A percentile compares a stretch with the other conserved stretches of the same genome.
These are phyloP conservation scores for Stylosanthes scabra DNA, from an alignment of 331 rosid genomes.

Conservation along the genomic window DNA sequence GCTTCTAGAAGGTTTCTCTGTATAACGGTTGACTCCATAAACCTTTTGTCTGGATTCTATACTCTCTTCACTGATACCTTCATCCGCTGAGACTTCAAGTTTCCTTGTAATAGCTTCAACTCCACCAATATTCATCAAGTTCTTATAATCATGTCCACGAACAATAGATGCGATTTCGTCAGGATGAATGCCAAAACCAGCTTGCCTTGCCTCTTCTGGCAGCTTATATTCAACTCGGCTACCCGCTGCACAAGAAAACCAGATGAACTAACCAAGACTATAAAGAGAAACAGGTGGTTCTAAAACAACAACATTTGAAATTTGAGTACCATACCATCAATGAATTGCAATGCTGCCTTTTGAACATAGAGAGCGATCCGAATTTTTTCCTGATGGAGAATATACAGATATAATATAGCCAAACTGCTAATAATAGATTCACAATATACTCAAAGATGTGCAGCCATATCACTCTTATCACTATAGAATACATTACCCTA, in stretches of 20 bases:
- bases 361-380: slow-evolving; percentile 89
- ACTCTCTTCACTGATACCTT: slow-evolving; percentile 62
- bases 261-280: slow-evolving; percentile 27
- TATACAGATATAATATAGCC: slow-evolving; percentile 34
- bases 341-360: slow-evolving; percentile 88
- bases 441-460: slow-evolving; percentile 2
- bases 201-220: slow-evolving; percentile 66
- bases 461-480: neutral
- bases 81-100: slow-evolving; percentile 54
- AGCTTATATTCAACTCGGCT: slow-evolving; percentile 57
- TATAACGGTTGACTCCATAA: slow-evolving; percentile 77
- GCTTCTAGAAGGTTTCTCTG: slow-evolving; percentile 70
- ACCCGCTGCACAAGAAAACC: slow-evolving; percentile 64
- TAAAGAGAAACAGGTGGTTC: slow-evolving; percentile 30
- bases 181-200: slow-evolving; percentile 88
- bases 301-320: slow-evolving; percentile 8
- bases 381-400: slow-evolving; percentile 70
- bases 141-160: slow-evolving; percentile 63
- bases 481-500: neutral
- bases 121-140: slow-evolving; percentile 58
- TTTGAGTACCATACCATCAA: slow-evolving; percentile 69
- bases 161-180: slow-evolving; percentile 83
- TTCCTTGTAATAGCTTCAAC: slow-evolving; percentile 60
- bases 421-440: slow-evolving; percentile 18
- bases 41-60: slow-evolving; percentile 65